phyloP scores from a whole-genome alignment of 352 stramenopile genomes.

The Peronosclerospora sorghi region DNA sequence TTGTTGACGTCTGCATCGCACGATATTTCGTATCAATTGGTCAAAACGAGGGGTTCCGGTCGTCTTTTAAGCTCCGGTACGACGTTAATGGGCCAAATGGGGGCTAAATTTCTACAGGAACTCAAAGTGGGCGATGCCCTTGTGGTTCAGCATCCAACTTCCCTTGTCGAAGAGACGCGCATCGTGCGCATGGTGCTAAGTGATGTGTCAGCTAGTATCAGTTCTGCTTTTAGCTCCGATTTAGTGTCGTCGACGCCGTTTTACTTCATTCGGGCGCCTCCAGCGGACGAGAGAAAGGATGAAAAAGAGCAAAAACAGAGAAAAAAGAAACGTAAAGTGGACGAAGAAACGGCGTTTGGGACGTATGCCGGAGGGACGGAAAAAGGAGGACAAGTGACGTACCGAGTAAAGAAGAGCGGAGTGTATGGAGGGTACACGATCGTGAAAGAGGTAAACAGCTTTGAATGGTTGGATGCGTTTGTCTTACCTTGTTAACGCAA shows the following conservation, averaged over 20 bases:
- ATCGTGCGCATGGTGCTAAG: constrained; percentile 87
- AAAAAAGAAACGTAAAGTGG: constrained; percentile 38
- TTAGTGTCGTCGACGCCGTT: constrained; percentile 83
- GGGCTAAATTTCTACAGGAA: constrained; percentile 77
- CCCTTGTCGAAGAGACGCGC: constrained; percentile 75
- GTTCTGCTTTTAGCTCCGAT: constrained; percentile 82
- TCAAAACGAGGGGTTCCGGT: constrained; percentile 64
- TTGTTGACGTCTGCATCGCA: not conserved
- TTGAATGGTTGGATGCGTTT: no score
- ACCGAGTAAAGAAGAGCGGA: constrained; percentile 77
- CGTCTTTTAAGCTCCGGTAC: constrained; percentile 82
- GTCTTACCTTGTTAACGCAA: no score
- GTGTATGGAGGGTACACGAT: constrained; percentile 80
- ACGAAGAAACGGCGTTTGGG: constrained; percentile 67
- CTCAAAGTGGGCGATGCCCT: constrained; percentile 75
- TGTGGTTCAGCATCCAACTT: constrained; percentile 82
- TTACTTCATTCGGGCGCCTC: constrained; percentile 80
- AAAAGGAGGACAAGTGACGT: constrained; percentile 56
- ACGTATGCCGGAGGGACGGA: constrained; percentile 83
- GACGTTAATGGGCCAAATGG: constrained; percentile 76
- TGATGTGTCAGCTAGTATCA: constrained; percentile 78
- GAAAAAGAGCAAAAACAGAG: constrained; percentile 31
- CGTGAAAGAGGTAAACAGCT: constrained; percentile 53
- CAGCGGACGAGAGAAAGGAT: constrained; percentile 36
- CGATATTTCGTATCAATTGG: not conserved